These are phyloP conservation scores for Wilcoxina mikolae DNA, from an alignment of 495 filamentous ascomycete genomes.

Conservation along the genomic window DNA sequence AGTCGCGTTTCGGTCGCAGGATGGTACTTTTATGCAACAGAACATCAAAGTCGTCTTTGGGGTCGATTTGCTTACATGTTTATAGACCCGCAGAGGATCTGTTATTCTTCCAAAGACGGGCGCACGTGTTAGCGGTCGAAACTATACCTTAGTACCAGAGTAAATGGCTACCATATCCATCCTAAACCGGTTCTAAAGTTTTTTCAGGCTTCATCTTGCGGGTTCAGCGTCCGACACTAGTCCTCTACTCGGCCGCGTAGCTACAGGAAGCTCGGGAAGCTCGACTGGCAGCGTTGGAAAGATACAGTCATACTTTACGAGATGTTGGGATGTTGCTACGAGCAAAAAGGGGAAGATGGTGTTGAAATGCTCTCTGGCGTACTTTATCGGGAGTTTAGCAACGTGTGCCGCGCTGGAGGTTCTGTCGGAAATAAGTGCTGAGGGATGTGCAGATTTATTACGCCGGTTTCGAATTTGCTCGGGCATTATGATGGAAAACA, in stretches of 20 bases:
- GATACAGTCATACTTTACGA: background rate
- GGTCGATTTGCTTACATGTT: background rate
- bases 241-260: background rate
- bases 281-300: background rate
- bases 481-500: slow-evolving; percentile 91
- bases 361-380: slow-evolving; percentile 86
- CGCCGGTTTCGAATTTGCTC: slow-evolving; percentile 52
- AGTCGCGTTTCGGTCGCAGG: background rate
- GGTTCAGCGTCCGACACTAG: background rate
- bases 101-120: slow-evolving; percentile 3
- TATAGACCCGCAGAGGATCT: slow-evolving; percentile 16
- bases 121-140: background rate
- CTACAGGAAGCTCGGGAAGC: background rate
- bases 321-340: background rate
- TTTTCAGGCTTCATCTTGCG: background rate
- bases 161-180: background rate
- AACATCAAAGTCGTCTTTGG: background rate
- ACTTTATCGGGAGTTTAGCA: slow-evolving; percentile 71
- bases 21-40: background rate
- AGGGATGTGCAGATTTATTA: slow-evolving; percentile 15
- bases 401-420: slow-evolving; percentile 46
- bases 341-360: slow-evolving; percentile 33
- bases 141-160: background rate
- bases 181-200: background rate
- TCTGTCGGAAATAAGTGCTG: background rate